Conservation (phyloP, 805 yeast genomes). For the Priceomyces melissophilus region DNA sequence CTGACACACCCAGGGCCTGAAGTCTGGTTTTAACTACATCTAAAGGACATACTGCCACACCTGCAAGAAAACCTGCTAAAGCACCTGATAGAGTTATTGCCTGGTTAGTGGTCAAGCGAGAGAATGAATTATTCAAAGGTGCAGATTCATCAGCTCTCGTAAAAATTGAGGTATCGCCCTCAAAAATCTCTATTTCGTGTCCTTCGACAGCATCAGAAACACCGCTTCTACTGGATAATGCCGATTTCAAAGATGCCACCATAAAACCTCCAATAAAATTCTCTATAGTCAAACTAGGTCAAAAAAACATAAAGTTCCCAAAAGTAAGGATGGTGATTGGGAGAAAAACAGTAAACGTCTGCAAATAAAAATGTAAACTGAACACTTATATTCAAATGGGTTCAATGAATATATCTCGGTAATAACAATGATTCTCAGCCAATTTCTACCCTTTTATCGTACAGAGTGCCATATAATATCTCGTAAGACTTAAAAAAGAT, state of each 20-base stretch:
- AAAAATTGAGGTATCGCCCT: not conserved
- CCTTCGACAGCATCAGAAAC: not conserved
- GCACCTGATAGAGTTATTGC: constrained; percentile 87
- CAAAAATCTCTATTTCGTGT: not conserved
- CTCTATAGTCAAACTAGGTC: too few species aligned
- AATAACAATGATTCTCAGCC: too few species aligned
- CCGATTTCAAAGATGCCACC: constrained; percentile 1
- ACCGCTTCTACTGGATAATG: not conserved
- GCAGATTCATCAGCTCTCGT: constrained; percentile 16
- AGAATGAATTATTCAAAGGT: constrained; percentile 11
- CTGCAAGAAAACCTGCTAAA: constrained; percentile 87
- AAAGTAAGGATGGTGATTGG: too few species aligned
- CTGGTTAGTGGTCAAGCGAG: constrained; percentile 41
- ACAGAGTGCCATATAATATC: too few species aligned
- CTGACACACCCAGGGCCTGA: constrained; percentile 78
- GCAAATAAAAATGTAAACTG: too few species aligned
- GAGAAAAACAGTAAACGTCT: too few species aligned
- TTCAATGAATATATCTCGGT: too few species aligned
- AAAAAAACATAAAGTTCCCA: too few species aligned
- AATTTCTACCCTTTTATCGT: too few species aligned
- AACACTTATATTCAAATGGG: too few species aligned
- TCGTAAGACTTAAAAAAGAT: too few species aligned
- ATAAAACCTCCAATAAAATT: not conserved
- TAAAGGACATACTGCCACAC: constrained; percentile 87
- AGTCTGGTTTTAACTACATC: constrained; percentile 93